phyloP scores from a whole-genome alignment of 805 yeast species.

The Pichia manshurica region DNA sequence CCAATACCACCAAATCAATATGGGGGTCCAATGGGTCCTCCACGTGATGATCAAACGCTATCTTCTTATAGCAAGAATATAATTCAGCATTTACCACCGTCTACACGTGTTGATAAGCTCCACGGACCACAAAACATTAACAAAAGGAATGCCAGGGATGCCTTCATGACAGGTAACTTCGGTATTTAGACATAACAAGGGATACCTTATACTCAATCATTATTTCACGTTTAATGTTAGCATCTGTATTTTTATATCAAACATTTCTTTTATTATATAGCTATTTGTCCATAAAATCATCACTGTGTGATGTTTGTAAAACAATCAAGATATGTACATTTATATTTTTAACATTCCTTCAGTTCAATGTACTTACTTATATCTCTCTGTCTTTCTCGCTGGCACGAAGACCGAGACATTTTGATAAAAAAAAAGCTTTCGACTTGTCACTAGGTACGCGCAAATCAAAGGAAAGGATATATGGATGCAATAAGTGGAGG shows the following conservation, averaged over 20 bases:
- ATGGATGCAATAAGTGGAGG: too few species aligned
- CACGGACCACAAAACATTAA: conserved; percentile 39
- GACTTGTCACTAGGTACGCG: too few species aligned
- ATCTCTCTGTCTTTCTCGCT: too few species aligned
- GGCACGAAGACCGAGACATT: too few species aligned
- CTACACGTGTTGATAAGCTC: conserved; percentile 38
- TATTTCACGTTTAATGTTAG: neutral
- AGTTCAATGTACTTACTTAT: too few species aligned
- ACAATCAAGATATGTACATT: too few species aligned
- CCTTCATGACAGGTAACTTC: conserved; percentile 59
- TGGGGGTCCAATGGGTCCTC: neutral
- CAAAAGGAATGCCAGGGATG: conserved; percentile 56
- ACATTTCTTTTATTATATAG: neutral
- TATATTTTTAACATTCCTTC: too few species aligned
- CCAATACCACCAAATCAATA: neutral
- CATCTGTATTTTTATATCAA: neutral
- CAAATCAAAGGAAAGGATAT: too few species aligned
- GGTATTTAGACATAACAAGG: conserved; percentile 43
- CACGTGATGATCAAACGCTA: neutral
- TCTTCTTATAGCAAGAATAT: conserved; percentile 35
- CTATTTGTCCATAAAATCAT: too few species aligned
- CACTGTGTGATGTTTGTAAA: too few species aligned
- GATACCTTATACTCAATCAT: too few species aligned
- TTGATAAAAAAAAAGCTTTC: too few species aligned
- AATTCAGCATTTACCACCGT: conserved; percentile 43